These are phyloP conservation scores for Salvia hispanica DNA, from an alignment of 257 asterid species.

Conservation along the genomic window DNA sequence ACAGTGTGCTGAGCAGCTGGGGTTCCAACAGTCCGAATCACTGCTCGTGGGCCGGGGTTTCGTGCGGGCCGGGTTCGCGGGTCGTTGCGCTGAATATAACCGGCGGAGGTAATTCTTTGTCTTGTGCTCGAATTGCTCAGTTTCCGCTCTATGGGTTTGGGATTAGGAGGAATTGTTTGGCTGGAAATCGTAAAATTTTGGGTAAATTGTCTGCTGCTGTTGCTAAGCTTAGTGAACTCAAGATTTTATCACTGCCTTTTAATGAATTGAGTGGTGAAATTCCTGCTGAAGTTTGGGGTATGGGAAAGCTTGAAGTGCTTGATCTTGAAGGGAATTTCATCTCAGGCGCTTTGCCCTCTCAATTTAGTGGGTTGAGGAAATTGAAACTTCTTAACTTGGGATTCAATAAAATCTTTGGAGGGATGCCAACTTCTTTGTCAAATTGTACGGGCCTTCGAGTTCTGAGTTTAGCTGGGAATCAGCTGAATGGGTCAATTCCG, in stretches of 20 bases:
- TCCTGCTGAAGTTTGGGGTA: constrained; percentile 67
- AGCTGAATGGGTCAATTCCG: constrained; percentile 62
- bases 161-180: constrained; percentile 65
- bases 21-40: constrained; percentile 44
- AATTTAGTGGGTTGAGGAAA: constrained; percentile 58
- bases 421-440: constrained; percentile 58
- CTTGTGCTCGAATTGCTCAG: constrained; percentile 71
- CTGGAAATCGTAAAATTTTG: constrained; percentile 38
- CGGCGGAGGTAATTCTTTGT: constrained; percentile 78
- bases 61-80: constrained; percentile 67
- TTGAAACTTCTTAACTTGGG: constrained; percentile 81
- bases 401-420: constrained; percentile 63
- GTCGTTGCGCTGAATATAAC: constrained; percentile 71
- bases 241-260: constrained; percentile 72
- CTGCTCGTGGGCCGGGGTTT: constrained; percentile 83
- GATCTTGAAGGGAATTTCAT: constrained; percentile 88
- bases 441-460: constrained; percentile 51
- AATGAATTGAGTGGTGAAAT: constrained; percentile 77
- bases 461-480: constrained; percentile 87
- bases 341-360: constrained; percentile 58
- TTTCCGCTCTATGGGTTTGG: constrained; percentile 86
- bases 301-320: constrained; percentile 89
- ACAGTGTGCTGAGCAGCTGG: constrained; percentile 69
- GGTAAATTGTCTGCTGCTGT: constrained; percentile 61
- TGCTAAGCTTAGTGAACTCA: constrained; percentile 65